Evolutionary conservation across 176 grass and related monocot species (phyloP).

Genomic region (Cenchrus purpureus): DNA sequence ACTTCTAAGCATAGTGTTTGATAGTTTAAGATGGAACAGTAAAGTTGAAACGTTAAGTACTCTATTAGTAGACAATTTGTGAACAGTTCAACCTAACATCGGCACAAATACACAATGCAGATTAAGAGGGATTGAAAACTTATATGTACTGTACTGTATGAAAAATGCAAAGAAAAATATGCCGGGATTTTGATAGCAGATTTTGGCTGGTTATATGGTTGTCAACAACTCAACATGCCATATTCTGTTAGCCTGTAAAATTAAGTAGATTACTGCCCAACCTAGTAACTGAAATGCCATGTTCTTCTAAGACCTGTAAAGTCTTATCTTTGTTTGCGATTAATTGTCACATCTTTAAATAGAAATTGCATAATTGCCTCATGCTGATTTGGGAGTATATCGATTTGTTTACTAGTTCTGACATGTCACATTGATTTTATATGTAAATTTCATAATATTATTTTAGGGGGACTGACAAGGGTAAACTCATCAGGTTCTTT

Average conservation of each 20-base stretch:
- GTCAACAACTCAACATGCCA: not conserved
- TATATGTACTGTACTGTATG: not conserved
- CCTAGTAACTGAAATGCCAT: not conserved
- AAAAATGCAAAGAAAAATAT: slow-evolving; percentile 10
- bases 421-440: slow-evolving; percentile 15
- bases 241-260: not conserved
- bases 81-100: not conserved
- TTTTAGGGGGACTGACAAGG: not conserved
- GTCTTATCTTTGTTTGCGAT: not conserved
- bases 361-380: not conserved
- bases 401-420: not conserved
- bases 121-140: not conserved
- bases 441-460: not conserved
- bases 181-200: not conserved
- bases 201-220: slow-evolving; percentile 1
- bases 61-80: not conserved
- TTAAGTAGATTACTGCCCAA: not conserved
- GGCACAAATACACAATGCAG: not conserved
- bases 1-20: not conserved
- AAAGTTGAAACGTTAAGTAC: not conserved
- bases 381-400: not conserved
- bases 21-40: not conserved
- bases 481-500: not conserved
- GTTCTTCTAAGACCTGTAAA: slow-evolving; percentile 17
- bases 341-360: slow-evolving; percentile 24